These are phyloP conservation scores for Fusarium sp. DNA, from an alignment of 2,329 filamentous ascomycete genomes.

Conservation along the genomic window DNA sequence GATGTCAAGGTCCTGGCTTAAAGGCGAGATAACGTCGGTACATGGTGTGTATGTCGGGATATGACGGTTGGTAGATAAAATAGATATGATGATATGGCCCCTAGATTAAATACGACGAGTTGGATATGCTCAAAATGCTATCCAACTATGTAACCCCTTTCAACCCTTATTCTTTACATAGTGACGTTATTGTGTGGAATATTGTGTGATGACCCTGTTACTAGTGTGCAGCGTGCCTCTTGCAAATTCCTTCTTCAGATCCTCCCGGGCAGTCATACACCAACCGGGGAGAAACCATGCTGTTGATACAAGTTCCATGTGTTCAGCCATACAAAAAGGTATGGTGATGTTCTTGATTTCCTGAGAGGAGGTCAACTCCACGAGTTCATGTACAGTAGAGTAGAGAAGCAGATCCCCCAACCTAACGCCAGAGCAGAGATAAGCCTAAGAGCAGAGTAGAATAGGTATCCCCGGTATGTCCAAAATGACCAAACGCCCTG, in stretches of 20 bases:
- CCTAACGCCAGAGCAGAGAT: not conserved
- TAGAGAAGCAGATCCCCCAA: not conserved
- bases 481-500: not conserved
- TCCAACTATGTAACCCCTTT: conserved; percentile 6
- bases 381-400: not conserved
- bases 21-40: not conserved
- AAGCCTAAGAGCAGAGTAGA: not conserved
- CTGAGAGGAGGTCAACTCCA: not conserved
- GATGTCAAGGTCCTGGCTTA: conserved; percentile 77
- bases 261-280: not conserved
- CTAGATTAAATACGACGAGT: conserved; percentile 28
- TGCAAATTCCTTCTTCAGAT: not conserved
- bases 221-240: too few species aligned
- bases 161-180: not conserved
- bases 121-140: not conserved
- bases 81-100: conserved; percentile 36
- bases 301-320: not conserved
- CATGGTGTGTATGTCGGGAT: conserved; percentile 10
- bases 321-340: not conserved
- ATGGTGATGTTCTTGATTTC: not conserved
- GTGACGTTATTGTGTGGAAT: not conserved
- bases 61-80: conserved; percentile 37
- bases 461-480: not conserved
- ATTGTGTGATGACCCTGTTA: too few species aligned
- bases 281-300: not conserved